phyloP scores from a whole-genome alignment of 2,329 filamentous ascomycete genomes.

The Dactylellina sp. region DNA sequence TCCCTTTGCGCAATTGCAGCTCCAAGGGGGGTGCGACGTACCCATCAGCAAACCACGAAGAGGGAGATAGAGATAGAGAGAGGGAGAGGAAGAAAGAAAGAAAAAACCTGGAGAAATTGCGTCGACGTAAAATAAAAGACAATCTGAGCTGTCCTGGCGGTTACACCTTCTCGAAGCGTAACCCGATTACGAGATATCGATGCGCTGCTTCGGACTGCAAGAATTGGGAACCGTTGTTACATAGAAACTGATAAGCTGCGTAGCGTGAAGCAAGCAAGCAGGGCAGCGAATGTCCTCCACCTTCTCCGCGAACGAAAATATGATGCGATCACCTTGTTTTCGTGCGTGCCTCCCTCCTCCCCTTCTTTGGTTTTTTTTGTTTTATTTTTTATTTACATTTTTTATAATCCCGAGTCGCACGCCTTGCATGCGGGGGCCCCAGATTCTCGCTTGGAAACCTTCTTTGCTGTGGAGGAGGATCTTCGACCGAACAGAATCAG shows the following conservation, averaged over 20 bases:
- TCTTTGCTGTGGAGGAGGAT: conserved; percentile 28
- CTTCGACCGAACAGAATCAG: conserved; percentile 8
- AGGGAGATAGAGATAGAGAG: background rate
- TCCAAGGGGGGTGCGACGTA: conserved; percentile 1
- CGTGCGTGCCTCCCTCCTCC: background rate
- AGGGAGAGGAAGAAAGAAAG: background rate
- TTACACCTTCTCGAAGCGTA: conserved; percentile 56
- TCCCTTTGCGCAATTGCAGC: conserved; percentile 12
- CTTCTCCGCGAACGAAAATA: too few species aligned
- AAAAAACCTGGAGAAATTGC: conserved; percentile 1
- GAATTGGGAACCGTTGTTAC: conserved; percentile 4
- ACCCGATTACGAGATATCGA: conserved; percentile 48
- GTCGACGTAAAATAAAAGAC: conserved; percentile 34
- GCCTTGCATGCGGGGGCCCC: conserved; percentile 56
- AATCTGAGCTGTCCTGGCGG: conserved; percentile 38
- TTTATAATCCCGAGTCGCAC: conserved; percentile 47
- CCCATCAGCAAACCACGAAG: background rate
- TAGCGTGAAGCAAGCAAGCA: conserved; percentile 5
- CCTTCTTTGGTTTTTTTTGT: background rate
- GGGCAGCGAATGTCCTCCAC: too few species aligned
- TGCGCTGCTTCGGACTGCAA: conserved; percentile 28
- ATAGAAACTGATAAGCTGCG: conserved; percentile 28
- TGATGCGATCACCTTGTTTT: background rate
- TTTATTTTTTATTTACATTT: conserved; percentile 16
- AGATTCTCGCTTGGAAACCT: conserved; percentile 54